phyloP scores from a whole-genome alignment of 805 yeast genomes.

The Metschnikowia baotianmanensis region DNA sequence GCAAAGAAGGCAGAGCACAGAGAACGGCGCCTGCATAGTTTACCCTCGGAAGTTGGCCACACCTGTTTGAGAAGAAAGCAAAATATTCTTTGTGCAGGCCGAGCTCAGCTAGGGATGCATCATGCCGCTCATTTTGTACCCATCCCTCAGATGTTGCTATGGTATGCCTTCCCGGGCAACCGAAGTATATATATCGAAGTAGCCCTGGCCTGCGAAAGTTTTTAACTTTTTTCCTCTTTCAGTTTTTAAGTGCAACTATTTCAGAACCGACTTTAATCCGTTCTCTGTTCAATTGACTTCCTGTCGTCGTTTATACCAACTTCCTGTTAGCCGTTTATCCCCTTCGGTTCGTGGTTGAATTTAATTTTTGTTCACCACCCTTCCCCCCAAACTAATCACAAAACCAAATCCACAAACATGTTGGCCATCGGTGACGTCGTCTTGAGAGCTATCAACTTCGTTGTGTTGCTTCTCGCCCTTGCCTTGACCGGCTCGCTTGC shows the following conservation, averaged over 20 bases:
- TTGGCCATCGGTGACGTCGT: conserved; percentile 72
- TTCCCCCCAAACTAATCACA: conserved; percentile 2
- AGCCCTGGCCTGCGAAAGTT: conserved; percentile 5
- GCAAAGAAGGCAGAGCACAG: conserved; percentile 10
- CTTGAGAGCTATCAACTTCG: conserved; percentile 72
- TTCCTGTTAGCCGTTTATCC: background rate
- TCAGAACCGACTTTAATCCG: background rate
- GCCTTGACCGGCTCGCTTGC: conserved; percentile 91
- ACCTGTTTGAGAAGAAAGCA: conserved; percentile 19
- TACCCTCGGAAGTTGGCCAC: conserved; percentile 16
- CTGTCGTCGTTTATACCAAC: conserved; percentile 2
- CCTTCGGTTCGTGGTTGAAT: background rate
- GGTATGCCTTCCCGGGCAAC: conserved; percentile 11
- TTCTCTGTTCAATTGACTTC: conserved; percentile 6
- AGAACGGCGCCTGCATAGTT: conserved; percentile 9
- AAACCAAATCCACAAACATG: conserved; percentile 28
- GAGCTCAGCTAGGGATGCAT: conserved; percentile 9
- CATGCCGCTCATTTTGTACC: conserved; percentile 11
- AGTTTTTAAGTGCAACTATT: conserved; percentile 1
- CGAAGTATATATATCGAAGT: conserved; percentile 8
- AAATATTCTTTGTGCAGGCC: conserved; percentile 18
- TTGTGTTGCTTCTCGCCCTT: conserved; percentile 71
- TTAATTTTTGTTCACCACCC: background rate
- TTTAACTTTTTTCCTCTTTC: conserved; percentile 5
- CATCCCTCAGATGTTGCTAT: conserved; percentile 14